These are phyloP conservation scores for Geotrichum citri-aurantii DNA, from an alignment of 1,139 yeast genomes.

Conservation along the genomic window DNA sequence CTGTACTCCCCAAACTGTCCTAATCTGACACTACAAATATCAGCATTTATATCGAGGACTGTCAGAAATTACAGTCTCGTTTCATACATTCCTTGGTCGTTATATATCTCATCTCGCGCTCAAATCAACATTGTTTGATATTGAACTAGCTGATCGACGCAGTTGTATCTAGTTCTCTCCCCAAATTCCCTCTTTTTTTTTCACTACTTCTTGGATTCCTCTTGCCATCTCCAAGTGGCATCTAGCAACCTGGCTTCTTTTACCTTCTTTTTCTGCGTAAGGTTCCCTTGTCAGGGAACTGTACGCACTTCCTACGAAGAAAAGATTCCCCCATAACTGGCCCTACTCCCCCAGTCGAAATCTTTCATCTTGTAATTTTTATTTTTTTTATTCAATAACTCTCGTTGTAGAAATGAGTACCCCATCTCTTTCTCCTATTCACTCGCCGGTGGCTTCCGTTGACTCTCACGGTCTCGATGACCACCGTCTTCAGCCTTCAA, in stretches of 20 bases:
- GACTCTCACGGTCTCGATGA: slow-evolving; percentile 27
- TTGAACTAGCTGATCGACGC: background rate
- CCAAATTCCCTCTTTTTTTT: background rate
- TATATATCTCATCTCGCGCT: background rate
- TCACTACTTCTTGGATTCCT: background rate
- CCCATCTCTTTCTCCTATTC: slow-evolving; percentile 1
- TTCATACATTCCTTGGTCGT: background rate
- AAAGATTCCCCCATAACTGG: slow-evolving; percentile 17
- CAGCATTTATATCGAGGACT: background rate
- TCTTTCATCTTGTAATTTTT: background rate
- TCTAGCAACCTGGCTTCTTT: slow-evolving; percentile 12
- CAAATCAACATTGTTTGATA: background rate
- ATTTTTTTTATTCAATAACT: background rate
- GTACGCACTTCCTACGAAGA: slow-evolving; percentile 13
- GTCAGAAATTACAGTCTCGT: background rate
- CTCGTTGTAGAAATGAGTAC: background rate
- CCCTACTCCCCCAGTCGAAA: background rate
- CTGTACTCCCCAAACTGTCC: background rate
- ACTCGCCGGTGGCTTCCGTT: slow-evolving; percentile 13
- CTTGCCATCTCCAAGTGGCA: slow-evolving; percentile 9
- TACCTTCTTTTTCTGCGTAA: slow-evolving; percentile 5
- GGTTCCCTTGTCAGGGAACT: slow-evolving; percentile 19
- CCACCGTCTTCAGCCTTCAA: slow-evolving; percentile 33
- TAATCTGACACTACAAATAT: no score
- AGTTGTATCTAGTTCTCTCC: background rate